Evolutionary conservation across 371 early-diverging fungal species (phyloP).

Genomic region (Coemansia sp.): DNA sequence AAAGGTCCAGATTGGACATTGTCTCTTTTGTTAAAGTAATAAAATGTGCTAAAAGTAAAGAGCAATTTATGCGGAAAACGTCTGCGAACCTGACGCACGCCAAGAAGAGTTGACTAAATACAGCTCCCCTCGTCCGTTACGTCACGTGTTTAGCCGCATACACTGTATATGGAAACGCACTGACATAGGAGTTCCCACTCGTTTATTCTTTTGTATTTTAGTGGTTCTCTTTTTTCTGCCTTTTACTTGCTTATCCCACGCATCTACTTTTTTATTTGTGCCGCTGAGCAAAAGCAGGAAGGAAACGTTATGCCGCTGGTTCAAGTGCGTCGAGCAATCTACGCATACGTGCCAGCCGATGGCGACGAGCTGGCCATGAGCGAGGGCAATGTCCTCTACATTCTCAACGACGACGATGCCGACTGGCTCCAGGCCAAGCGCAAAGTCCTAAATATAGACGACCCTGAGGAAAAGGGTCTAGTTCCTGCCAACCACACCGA

Average conservation of each 20-base stretch:
- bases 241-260: not conserved
- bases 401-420: conserved; percentile 70
- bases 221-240: not conserved
- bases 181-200: no score
- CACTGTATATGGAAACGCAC: not conserved
- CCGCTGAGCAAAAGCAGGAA: no score
- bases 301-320: conserved; percentile 54
- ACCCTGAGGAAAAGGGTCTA: conserved; percentile 60
- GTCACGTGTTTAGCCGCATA: not conserved
- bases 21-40: not conserved
- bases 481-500: conserved; percentile 77
- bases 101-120: not conserved
- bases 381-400: conserved; percentile 74
- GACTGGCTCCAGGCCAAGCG: conserved; percentile 77
- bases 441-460: conserved; percentile 54
- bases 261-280: not conserved
- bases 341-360: conserved; percentile 81
- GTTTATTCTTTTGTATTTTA: no score
- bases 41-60: not conserved
- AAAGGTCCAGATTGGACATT: conserved; percentile 48
- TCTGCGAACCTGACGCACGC: not conserved
- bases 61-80: not conserved
- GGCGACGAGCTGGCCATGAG: conserved; percentile 82
- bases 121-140: conserved; percentile 1
- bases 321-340: conserved; percentile 62